Percentiles rank a stretch among this genome's conserved stretches.
phyloP scores from a whole-genome alignment of 345 rosid genomes.

The Microthlaspi erraticum region DNA sequence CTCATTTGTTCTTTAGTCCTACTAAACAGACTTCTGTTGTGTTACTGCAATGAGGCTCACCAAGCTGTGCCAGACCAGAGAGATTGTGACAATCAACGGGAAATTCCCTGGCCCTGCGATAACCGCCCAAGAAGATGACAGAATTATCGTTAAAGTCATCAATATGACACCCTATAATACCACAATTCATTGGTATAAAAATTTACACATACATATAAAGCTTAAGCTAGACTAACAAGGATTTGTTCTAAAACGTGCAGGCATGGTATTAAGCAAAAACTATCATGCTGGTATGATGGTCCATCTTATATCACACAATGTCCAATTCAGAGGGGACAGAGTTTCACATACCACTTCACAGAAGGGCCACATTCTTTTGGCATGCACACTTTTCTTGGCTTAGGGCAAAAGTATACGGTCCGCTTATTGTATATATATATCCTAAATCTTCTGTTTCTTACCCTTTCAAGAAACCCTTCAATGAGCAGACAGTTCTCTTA shows the following conservation, averaged over 20 bases:
- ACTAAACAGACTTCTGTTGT: conserved; percentile 23
- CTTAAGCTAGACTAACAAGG: not conserved
- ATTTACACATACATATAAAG: not conserved
- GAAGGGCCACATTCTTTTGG: conserved; percentile 79
- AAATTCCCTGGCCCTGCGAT: conserved; percentile 78
- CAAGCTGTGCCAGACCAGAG: conserved; percentile 64
- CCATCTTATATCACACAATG: conserved; percentile 92
- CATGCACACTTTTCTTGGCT: conserved; percentile 96
- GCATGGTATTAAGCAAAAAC: conserved; percentile 87
- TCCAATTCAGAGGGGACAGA: conserved; percentile 76
- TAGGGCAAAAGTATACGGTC: conserved; percentile 74
- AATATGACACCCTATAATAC: conserved; percentile 75
- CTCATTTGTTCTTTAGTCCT: conserved; percentile 4
- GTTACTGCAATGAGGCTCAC: conserved; percentile 49
- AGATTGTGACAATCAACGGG: conserved; percentile 71
- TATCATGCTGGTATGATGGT: conserved; percentile 90
- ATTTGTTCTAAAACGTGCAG: conserved; percentile 38
- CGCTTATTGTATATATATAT: conserved; percentile 67
- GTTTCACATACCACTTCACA: conserved; percentile 74
- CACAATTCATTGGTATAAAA: conserved; percentile 79
- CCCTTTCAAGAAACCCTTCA: conserved; percentile 65
- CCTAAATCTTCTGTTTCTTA: conserved; percentile 73
- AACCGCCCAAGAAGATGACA: conserved; percentile 78
- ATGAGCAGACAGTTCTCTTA: conserved; percentile 68
- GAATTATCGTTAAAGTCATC: conserved; percentile 65